These are phyloP conservation scores for Centella asiatica DNA, from an alignment of 129 eudicot species.

Conservation along the genomic window DNA sequence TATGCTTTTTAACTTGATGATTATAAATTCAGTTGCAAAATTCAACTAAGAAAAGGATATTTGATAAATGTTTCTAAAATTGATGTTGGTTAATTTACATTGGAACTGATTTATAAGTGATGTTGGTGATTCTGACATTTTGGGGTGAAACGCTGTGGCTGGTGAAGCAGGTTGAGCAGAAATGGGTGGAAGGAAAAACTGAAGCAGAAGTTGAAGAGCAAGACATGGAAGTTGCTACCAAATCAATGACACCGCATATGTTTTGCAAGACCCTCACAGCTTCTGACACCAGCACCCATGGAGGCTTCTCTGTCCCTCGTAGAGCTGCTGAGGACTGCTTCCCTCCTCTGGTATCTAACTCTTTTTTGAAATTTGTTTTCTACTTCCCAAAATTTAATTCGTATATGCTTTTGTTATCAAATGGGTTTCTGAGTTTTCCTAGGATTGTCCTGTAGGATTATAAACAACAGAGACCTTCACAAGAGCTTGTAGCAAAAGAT, in stretches of 20 bases:
- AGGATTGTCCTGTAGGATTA: conserved; percentile 46
- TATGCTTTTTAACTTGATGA: conserved; percentile 9
- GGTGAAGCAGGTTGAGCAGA: conserved; percentile 52
- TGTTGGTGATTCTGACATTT: background rate
- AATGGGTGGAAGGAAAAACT: conserved; percentile 59
- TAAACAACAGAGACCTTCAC: conserved; percentile 89
- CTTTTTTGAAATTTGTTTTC: no score
- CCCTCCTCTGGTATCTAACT: conserved; percentile 72
- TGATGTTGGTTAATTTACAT: background rate
- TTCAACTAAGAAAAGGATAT: background rate
- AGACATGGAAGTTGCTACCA: conserved; percentile 35
- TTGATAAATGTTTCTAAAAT: no score
- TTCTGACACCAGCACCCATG: conserved; percentile 96
- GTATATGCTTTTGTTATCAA: background rate
- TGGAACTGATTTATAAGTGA: background rate
- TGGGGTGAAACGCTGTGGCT: background rate
- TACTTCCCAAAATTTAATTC: background rate
- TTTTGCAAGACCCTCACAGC: conserved; percentile 98
- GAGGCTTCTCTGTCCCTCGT: conserved; percentile 98
- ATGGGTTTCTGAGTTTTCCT: background rate
- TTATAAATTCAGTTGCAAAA: background rate
- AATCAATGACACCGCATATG: conserved; percentile 87
- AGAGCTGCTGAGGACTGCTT: conserved; percentile 99
- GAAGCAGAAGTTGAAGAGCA: conserved; percentile 55
- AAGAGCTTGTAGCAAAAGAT: conserved; percentile 92